Evolutionary conservation across 2,329 filamentous ascomycete species (phyloP).

Genomic region (Trichophaea hybrida): DNA sequence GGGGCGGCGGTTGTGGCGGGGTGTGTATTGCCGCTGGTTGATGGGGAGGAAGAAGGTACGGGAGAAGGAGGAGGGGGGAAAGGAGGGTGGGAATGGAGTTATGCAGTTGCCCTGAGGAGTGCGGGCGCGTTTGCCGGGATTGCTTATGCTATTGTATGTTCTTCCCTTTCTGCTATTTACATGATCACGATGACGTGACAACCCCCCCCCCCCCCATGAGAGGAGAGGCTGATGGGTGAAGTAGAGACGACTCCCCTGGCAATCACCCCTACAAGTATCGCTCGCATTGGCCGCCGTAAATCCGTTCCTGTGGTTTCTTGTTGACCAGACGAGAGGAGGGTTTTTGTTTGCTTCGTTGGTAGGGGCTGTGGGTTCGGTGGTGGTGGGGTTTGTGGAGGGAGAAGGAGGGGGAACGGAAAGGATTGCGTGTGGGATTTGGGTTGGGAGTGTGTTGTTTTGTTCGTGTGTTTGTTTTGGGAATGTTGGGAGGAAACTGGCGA

Average conservation of each 20-base stretch:
- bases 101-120: constrained; percentile 44
- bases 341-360: constrained; percentile 65
- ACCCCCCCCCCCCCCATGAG: background rate
- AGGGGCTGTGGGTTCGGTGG: constrained; percentile 55
- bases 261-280: constrained; percentile 86
- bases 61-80: constrained; percentile 30
- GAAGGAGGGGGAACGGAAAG: constrained; percentile 50
- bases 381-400: constrained; percentile 44
- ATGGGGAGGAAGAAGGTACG: constrained; percentile 35
- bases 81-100: constrained; percentile 55
- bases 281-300: constrained; percentile 80
- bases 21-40: constrained; percentile 68
- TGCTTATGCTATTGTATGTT: constrained; percentile 66
- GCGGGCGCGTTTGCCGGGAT: constrained; percentile 59
- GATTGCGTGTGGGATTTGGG: constrained; percentile 68
- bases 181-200: background rate
- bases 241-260: constrained; percentile 79
- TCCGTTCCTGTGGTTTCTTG: constrained; percentile 87
- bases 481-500: constrained; percentile 67
- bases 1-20: constrained; percentile 63
- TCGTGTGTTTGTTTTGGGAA: constrained; percentile 94
- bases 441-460: constrained; percentile 85
- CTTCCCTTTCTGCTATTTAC: background rate
- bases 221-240: constrained; percentile 16
- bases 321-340: constrained; percentile 77